Conservation (phyloP, 495 filamentous ascomycete species). For the Neurospora sp. region DNA sequence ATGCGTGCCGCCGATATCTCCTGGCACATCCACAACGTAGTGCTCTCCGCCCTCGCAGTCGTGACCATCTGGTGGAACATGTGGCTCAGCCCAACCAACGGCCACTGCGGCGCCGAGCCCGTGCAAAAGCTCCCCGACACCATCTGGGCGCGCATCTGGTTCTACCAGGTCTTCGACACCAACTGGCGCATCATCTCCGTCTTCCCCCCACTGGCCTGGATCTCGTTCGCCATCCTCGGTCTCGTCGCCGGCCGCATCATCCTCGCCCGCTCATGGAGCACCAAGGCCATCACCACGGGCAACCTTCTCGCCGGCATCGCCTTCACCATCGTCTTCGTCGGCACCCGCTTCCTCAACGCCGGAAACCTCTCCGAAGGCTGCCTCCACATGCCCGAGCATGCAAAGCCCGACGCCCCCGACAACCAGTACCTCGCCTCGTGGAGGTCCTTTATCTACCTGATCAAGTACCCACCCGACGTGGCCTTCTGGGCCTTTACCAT, state of each 20-base stretch:
- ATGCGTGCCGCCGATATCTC: constrained; percentile 17
- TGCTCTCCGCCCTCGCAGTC: constrained; percentile 10
- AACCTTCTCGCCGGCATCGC: constrained; percentile 11
- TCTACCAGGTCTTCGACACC: constrained; percentile 6
- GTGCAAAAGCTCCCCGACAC: constrained; percentile 1
- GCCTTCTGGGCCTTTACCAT: constrained; percentile 25
- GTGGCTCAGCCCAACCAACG: constrained; percentile 21
- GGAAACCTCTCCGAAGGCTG: constrained; percentile 28
- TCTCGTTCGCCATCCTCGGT: constrained; percentile 26
- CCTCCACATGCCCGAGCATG: constrained; percentile 21
- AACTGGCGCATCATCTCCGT: constrained; percentile 10
- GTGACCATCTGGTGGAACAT: constrained; percentile 27
- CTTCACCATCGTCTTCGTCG: constrained; percentile 13
- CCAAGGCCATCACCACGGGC: constrained; percentile 9
- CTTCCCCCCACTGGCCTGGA: constrained; percentile 26
- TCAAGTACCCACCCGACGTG: constrained; percentile 28
- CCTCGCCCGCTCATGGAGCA: constrained; percentile 15
- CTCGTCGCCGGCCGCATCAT: constrained; percentile 26
- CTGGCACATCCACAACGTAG: constrained; percentile 22
- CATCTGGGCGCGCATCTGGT: constrained; percentile 16
- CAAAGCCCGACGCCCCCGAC: background rate
- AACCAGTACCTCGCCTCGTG: constrained; percentile 23
- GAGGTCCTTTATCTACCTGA: constrained; percentile 24
- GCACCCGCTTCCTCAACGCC: constrained; percentile 16
- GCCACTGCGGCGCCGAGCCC: constrained; percentile 12